Evolutionary conservation across 2,329 filamentous ascomycete species (phyloP).

Genomic region (Colletotrichum sp.): DNA sequence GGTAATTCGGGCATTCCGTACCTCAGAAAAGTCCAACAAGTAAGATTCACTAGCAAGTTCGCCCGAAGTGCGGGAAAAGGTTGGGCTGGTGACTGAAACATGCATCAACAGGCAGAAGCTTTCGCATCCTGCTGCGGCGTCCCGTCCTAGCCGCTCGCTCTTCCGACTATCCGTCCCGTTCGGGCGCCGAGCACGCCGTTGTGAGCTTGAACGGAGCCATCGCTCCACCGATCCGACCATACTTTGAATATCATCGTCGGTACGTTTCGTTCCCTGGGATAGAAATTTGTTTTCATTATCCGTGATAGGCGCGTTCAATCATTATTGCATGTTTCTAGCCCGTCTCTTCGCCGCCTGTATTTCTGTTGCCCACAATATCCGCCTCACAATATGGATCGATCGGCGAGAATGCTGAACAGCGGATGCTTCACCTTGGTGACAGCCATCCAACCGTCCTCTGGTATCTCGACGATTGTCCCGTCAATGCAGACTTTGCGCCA

Average conservation of each 20-base stretch:
- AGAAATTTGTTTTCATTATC: not conserved
- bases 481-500: constrained; percentile 94
- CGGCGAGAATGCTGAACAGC: constrained; percentile 51
- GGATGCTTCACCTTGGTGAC: constrained; percentile 55
- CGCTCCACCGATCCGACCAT: not conserved
- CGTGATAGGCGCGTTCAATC: not conserved
- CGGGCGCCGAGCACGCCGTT: not conserved
- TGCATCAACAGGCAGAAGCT: not conserved
- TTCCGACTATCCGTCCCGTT: not conserved
- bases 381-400: constrained; percentile 22
- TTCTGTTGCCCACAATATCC: not conserved
- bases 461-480: constrained; percentile 81
- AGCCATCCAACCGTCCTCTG: constrained; percentile 72
- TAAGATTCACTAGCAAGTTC: not conserved
- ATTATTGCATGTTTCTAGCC: not conserved
- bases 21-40: not conserved
- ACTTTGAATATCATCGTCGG: not conserved
- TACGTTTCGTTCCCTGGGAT: not conserved
- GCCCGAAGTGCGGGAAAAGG: not conserved
- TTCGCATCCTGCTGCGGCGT: not conserved
- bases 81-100: not conserved
- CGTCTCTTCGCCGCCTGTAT: not conserved
- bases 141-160: not conserved
- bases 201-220: not conserved
- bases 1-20: not conserved